A percentile compares a stretch with the other conserved stretches of the same genome.
These are phyloP conservation scores for Penstemon newberryi DNA, from an alignment of 257 asterid species.

Conservation along the genomic window DNA sequence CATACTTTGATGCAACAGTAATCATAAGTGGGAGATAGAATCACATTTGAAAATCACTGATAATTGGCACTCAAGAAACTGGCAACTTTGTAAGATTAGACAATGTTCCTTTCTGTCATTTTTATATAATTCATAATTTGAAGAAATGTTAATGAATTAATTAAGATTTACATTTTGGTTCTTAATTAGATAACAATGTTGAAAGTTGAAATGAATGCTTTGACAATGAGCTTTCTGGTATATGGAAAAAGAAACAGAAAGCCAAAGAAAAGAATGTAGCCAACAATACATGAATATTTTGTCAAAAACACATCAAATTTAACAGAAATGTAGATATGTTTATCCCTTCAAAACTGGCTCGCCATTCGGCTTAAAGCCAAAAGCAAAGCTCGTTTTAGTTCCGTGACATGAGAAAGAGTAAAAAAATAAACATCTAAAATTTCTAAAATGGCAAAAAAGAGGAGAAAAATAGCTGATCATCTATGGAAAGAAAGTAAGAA, in stretches of 20 bases:
- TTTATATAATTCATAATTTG: no score
- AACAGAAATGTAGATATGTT: conserved; percentile 1
- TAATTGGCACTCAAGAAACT: no score
- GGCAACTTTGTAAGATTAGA: no score
- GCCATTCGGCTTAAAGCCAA: not conserved
- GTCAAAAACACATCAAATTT: conserved; percentile 22
- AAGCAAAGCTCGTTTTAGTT: conserved; percentile 15
- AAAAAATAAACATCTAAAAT: not conserved
- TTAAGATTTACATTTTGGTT: no score
- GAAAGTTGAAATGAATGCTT: not conserved
- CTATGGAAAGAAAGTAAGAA: not conserved
- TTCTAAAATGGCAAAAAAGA: not conserved
- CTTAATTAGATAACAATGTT: no score
- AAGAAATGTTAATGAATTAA: no score
- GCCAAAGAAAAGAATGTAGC: conserved; percentile 26
- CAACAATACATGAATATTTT: conserved; percentile 19
- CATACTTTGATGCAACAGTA: no score
- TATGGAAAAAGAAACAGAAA: not conserved
- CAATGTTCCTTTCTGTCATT: no score
- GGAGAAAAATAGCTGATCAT: conserved; percentile 6
- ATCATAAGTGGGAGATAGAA: no score
- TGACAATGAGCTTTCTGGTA: conserved; percentile 1
- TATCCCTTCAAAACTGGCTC: conserved; percentile 17
- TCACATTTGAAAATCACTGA: no score
- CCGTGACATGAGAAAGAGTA: conserved; percentile 19